Percentiles rank a stretch among this genome's conserved stretches.
Evolutionary conservation across 2,329 filamentous ascomycete genomes (phyloP).

Genomic region (Anthostomella pinea): DNA sequence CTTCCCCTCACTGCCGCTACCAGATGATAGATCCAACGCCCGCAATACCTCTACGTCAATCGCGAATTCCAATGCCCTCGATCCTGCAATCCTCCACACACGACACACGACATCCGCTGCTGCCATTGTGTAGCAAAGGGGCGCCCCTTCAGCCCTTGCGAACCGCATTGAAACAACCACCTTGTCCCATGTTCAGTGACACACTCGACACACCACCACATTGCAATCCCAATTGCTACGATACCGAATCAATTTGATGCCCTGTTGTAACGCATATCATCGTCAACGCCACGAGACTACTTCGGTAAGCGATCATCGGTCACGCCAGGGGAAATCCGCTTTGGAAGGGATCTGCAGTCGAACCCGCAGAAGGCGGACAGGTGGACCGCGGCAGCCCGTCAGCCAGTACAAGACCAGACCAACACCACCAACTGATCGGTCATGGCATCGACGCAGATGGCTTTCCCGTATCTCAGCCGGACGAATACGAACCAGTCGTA

Average conservation of each 20-base stretch:
- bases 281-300: not conserved
- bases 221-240: too few species aligned
- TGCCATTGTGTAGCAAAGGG: too few species aligned
- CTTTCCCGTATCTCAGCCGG: slow-evolving; percentile 42
- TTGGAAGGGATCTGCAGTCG: not conserved
- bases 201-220: too few species aligned
- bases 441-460: slow-evolving; percentile 41
- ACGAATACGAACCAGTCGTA: slow-evolving; percentile 36
- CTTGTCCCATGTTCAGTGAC: too few species aligned
- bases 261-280: too few species aligned
- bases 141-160: too few species aligned
- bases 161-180: too few species aligned
- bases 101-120: too few species aligned
- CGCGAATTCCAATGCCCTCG: not conserved
- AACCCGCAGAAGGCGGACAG: not conserved
- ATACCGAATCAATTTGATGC: too few species aligned
- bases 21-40: slow-evolving; percentile 2
- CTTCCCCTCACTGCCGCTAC: slow-evolving; percentile 7
- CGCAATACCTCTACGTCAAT: not conserved
- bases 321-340: not conserved
- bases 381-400: not conserved
- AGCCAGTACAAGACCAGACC: not conserved
- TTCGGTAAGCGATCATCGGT: not conserved
- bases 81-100: not conserved
- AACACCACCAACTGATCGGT: not conserved